These are phyloP conservation scores for Microcyclospora tardicrescens DNA, from an alignment of 2,329 filamentous ascomycete species.

Conservation along the genomic window DNA sequence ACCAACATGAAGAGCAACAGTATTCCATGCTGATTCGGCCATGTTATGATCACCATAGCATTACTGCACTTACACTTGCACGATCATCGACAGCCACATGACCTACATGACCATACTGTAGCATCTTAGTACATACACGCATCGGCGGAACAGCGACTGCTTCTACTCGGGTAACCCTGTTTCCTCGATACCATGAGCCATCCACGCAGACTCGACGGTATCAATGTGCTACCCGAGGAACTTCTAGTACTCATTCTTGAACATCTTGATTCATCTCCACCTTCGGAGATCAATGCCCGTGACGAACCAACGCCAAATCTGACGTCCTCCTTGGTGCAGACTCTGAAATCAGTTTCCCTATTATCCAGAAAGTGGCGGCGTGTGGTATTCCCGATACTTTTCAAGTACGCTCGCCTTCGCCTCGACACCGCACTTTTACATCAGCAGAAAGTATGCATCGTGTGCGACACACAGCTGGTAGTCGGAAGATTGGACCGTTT, in stretches of 20 bases:
- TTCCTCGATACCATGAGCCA: too few species aligned
- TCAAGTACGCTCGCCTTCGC: constrained; percentile 38
- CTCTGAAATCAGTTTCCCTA: constrained; percentile 45
- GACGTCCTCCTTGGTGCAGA: constrained; percentile 23
- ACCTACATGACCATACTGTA: too few species aligned
- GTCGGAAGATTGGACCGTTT: too few species aligned
- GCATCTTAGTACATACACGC: too few species aligned
- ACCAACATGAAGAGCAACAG: too few species aligned
- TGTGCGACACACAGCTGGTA: too few species aligned
- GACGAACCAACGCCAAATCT: constrained; percentile 37
- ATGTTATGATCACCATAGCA: too few species aligned
- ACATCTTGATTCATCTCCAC: constrained; percentile 39
- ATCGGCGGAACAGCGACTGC: too few species aligned
- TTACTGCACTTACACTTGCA: too few species aligned
- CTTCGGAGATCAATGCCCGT: constrained; percentile 37
- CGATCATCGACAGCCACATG: too few species aligned
- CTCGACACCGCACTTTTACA: constrained; percentile 13
- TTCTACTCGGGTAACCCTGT: too few species aligned
- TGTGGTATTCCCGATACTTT: constrained; percentile 43
- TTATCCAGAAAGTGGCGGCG: constrained; percentile 43
- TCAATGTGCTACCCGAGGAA: constrained; percentile 44
- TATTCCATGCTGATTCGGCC: too few species aligned
- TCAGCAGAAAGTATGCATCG: constrained; percentile 2
- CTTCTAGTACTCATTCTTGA: constrained; percentile 45
- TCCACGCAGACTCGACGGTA: not conserved